Percentiles rank a stretch among this genome's conserved stretches.
These are phyloP conservation scores for Nannochloropsis salina DNA, from an alignment of 108 stramenopile genomes.

Conservation along the genomic window DNA sequence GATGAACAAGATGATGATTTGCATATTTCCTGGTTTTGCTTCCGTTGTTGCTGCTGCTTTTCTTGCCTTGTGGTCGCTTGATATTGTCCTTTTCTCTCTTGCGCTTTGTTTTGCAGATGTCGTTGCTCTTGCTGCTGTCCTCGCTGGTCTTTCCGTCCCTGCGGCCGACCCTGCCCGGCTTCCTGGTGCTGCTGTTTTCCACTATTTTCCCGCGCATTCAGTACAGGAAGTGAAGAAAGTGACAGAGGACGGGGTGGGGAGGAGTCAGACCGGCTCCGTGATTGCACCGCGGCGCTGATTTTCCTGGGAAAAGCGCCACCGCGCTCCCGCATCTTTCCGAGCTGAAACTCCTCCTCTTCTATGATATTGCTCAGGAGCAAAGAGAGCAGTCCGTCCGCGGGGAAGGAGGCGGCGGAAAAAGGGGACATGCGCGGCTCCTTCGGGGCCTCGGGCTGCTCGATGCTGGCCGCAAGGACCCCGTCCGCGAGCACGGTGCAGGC, in stretches of 20 bases:
- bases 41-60: background rate
- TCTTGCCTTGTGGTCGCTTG: background rate
- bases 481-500: background rate
- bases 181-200: background rate
- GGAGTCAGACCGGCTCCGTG: too few relatives aligned
- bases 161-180: background rate
- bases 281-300: too few relatives aligned
- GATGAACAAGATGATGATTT: background rate
- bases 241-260: too few relatives aligned
- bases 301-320: too few relatives aligned
- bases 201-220: too few relatives aligned
- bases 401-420: background rate
- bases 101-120: background rate
- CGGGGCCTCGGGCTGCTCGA: background rate
- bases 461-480: background rate
- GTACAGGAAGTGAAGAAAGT: too few relatives aligned
- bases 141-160: background rate
- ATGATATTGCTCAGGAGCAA: background rate
- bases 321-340: background rate
- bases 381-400: background rate
- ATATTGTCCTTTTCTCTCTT: background rate
- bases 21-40: background rate
- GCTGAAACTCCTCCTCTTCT: slow-evolving; percentile 6
- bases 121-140: background rate
- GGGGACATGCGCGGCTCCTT: background rate